These are phyloP conservation scores for Casaregolazyma lundiana DNA, from an alignment of 1,139 yeast genomes.

Conservation along the genomic window DNA sequence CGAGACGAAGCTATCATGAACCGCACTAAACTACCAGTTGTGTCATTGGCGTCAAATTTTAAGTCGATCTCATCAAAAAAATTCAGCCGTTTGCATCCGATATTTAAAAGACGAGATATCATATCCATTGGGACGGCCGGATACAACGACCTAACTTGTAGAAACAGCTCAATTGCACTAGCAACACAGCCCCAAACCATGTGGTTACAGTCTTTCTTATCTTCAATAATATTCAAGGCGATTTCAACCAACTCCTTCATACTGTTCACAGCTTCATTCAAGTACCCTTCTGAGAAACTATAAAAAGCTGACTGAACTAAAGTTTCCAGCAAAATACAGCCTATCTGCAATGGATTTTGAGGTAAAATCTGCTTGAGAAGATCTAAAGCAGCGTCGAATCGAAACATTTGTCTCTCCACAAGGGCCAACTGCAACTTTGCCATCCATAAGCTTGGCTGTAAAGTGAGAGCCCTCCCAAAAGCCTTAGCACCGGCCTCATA, in stretches of 20 bases:
- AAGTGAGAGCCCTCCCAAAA: conserved; percentile 56
- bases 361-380: conserved; percentile 35
- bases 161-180: conserved; percentile 45
- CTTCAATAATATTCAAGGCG: conserved; percentile 32
- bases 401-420: conserved; percentile 50
- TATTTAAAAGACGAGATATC: conserved; percentile 8
- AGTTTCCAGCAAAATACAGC: conserved; percentile 55
- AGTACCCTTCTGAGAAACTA: conserved; percentile 57
- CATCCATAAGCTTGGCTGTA: conserved; percentile 54
- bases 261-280: conserved; percentile 55
- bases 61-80: conserved; percentile 14
- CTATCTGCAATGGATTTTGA: conserved; percentile 47
- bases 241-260: conserved; percentile 35
- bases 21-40: conserved; percentile 10
- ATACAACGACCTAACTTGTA: conserved; percentile 41
- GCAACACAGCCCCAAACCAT: conserved; percentile 51
- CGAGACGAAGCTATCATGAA: conserved; percentile 21
- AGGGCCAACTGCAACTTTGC: conserved; percentile 65
- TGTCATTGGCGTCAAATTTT: conserved; percentile 12
- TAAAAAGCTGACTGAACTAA: conserved; percentile 50
- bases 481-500: conserved; percentile 84
- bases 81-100: conserved; percentile 7
- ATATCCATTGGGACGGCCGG: conserved; percentile 38
- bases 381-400: conserved; percentile 44
- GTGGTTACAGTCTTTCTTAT: conserved; percentile 37